phyloP scores from a whole-genome alignment of 2,329 filamentous ascomycete genomes.

The Triangularia setosa region DNA sequence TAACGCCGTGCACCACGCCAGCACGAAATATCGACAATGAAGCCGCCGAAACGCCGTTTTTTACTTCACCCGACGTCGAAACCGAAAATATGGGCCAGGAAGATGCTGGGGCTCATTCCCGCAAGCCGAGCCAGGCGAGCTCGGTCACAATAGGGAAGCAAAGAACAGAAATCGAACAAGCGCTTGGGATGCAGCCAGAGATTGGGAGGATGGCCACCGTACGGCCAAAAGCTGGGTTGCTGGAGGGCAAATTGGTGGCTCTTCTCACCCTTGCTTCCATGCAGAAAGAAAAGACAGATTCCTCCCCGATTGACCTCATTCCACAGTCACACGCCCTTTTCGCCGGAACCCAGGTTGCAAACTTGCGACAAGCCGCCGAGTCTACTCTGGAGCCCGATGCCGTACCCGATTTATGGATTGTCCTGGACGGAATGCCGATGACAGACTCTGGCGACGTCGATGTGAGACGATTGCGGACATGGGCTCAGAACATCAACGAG shows the following conservation, averaged over 20 bases:
- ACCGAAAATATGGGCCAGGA: slow-evolving; percentile 23
- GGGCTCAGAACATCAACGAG: slow-evolving; percentile 52
- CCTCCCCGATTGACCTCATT: slow-evolving; percentile 35
- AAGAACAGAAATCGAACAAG: slow-evolving; percentile 34
- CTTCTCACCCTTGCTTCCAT: slow-evolving; percentile 40
- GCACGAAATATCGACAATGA: slow-evolving; percentile 14
- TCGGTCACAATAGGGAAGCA: slow-evolving; percentile 10
- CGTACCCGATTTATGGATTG: slow-evolving; percentile 46
- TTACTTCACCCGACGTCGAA: slow-evolving; percentile 27
- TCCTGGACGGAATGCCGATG: slow-evolving; percentile 44
- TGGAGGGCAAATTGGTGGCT: slow-evolving; percentile 48
- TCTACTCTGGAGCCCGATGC: slow-evolving; percentile 33
- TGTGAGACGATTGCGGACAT: slow-evolving; percentile 45
- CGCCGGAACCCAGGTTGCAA: slow-evolving; percentile 40
- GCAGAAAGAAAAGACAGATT: slow-evolving; percentile 28
- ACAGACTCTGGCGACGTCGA: slow-evolving; percentile 38
- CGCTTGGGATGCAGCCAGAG: slow-evolving; percentile 38
- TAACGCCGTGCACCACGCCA: slow-evolving; percentile 31
- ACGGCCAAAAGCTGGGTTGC: slow-evolving; percentile 45
- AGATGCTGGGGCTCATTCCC: slow-evolving; percentile 16
- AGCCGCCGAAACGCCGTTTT: slow-evolving; percentile 21
- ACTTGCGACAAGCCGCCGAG: slow-evolving; percentile 36
- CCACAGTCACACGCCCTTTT: slow-evolving; percentile 37
- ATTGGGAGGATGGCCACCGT: slow-evolving; percentile 42
- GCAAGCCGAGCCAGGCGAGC: slow-evolving; percentile 26